These are phyloP conservation scores for Xylaria cubensis DNA, from an alignment of 495 filamentous ascomycete species.

Conservation along the genomic window DNA sequence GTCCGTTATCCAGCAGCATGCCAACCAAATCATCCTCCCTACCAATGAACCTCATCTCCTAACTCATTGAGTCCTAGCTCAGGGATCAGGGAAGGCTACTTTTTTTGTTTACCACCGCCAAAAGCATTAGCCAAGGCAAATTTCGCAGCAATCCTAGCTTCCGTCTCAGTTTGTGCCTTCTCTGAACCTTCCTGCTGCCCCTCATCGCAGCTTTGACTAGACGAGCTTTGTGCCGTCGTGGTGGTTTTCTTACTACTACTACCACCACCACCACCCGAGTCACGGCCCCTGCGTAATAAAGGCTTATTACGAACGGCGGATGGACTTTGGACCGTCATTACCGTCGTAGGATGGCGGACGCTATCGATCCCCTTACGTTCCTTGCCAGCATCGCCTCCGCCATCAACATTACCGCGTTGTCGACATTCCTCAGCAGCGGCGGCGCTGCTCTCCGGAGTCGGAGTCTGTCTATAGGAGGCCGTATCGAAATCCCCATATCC, in stretches of 20 bases:
- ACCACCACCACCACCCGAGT: not conserved
- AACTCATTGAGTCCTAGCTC: not conserved
- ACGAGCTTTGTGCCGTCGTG: not conserved
- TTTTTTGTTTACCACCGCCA: not conserved
- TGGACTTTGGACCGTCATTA: too few species aligned
- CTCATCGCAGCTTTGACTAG: not conserved
- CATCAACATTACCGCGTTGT: not conserved
- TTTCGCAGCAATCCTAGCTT: constrained; percentile 17
- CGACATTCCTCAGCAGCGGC: not conserved
- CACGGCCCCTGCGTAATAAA: not conserved
- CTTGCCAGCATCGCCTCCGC: not conserved
- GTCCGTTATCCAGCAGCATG: not conserved
- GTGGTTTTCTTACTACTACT: not conserved
- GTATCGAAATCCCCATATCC: not conserved
- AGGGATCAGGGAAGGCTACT: not conserved
- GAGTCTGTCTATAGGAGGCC: not conserved
- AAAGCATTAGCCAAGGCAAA: constrained; percentile 1
- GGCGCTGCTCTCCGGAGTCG: not conserved
- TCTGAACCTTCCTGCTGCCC: not conserved
- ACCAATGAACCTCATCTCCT: not conserved
- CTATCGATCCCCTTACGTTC: not conserved
- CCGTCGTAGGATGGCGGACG: not conserved
- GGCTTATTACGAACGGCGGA: not conserved
- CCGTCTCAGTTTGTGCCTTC: not conserved
- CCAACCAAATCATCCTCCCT: not conserved